phyloP scores from a whole-genome alignment of 2,329 filamentous ascomycete species.

The Hypoxylon sp. region DNA sequence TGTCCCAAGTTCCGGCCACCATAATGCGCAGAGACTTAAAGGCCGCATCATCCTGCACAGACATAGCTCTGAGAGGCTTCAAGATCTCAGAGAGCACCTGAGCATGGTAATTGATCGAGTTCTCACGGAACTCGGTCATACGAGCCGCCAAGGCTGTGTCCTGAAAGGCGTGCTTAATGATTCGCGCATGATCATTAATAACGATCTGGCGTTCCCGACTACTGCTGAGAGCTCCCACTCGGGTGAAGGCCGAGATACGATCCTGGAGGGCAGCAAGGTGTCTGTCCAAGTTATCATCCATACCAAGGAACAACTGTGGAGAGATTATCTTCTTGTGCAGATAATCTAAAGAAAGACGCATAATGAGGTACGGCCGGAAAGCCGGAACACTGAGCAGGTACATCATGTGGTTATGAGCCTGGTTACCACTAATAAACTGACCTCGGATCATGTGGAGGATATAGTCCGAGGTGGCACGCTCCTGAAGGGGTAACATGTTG shows the following conservation, averaged over 20 bases:
- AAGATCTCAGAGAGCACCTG: slow-evolving; percentile 47
- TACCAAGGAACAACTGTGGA: slow-evolving; percentile 52
- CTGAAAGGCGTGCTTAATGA: slow-evolving; percentile 48
- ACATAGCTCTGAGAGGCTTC: slow-evolving; percentile 48
- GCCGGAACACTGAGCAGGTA: slow-evolving; percentile 45
- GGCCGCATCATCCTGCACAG: slow-evolving; percentile 38
- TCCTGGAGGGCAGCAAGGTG: slow-evolving; percentile 52
- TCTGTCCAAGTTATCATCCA: slow-evolving; percentile 47
- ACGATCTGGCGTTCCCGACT: slow-evolving; percentile 48
- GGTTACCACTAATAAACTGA: slow-evolving; percentile 22
- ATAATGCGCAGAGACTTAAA: slow-evolving; percentile 46
- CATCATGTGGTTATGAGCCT: slow-evolving; percentile 48
- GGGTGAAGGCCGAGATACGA: slow-evolving; percentile 42
- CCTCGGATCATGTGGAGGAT: slow-evolving; percentile 44
- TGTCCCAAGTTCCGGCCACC: slow-evolving; percentile 49
- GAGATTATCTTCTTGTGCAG: slow-evolving; percentile 52
- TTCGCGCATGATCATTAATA: slow-evolving; percentile 53
- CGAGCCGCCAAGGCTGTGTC: not conserved
- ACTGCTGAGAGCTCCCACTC: not conserved
- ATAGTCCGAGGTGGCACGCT: slow-evolving; percentile 51
- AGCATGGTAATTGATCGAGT: slow-evolving; percentile 46
- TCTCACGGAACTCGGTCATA: slow-evolving; percentile 41
- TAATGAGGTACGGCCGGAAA: slow-evolving; percentile 51
- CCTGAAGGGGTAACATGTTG: slow-evolving; percentile 35
- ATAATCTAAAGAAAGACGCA: slow-evolving; percentile 53